Evolutionary conservation across 2,329 filamentous ascomycete genomes (phyloP).

Genomic region (Sporothrix sp.): DNA sequence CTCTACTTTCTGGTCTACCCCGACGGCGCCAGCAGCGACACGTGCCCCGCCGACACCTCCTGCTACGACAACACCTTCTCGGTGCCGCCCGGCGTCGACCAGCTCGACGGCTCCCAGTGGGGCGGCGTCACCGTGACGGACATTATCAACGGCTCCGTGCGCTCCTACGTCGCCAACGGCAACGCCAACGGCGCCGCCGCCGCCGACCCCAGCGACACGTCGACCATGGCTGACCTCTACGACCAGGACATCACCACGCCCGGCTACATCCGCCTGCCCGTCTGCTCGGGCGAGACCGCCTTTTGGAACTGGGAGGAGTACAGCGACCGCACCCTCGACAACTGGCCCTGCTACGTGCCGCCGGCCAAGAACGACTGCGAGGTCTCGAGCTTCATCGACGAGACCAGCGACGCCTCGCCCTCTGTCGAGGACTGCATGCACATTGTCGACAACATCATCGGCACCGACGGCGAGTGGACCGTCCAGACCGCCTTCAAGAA

Average conservation of each 20-base stretch:
- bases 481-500: conserved; percentile 10
- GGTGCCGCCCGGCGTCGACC: conserved; percentile 21
- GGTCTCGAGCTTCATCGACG: conserved; percentile 25
- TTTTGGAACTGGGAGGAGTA: conserved; percentile 24
- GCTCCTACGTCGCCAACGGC: conserved; percentile 24
- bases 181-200: conserved; percentile 23
- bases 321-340: conserved; percentile 17
- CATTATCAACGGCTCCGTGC: conserved; percentile 23
- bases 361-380: conserved; percentile 22
- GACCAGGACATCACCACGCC: conserved; percentile 25
- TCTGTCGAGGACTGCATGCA: conserved; percentile 25
- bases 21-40: conserved; percentile 14
- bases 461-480: conserved; percentile 16
- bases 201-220: conserved; percentile 20
- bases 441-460: conserved; percentile 27
- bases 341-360: conserved; percentile 27
- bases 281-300: conserved; percentile 28
- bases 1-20: conserved; percentile 26
- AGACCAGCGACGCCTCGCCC: conserved; percentile 27
- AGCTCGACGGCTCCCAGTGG: conserved; percentile 20
- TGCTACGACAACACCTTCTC: conserved; percentile 22
- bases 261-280: conserved; percentile 29
- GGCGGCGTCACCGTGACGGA: conserved; percentile 22
- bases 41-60: not conserved
- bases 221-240: conserved; percentile 20